A percentile compares a stretch with the other conserved stretches of the same genome.
These are phyloP conservation scores for Albizia julibrissin DNA, from an alignment of 306 rosid genomes.

Conservation along the genomic window DNA sequence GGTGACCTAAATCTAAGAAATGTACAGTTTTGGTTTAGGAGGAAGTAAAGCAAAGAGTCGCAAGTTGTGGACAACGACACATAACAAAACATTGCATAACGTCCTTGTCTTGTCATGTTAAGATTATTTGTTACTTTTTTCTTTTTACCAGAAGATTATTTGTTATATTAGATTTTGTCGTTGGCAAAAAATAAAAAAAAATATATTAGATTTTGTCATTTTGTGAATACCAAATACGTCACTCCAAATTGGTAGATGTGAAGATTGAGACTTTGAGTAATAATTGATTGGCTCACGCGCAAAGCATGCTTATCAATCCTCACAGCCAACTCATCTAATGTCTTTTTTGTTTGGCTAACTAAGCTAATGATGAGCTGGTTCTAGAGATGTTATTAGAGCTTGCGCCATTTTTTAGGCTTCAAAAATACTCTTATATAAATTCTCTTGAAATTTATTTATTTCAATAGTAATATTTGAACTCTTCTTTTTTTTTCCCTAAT, in stretches of 20 bases:
- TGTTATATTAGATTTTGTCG: too few relatives aligned
- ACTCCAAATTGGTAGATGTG: conserved; percentile 23
- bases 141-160: too few relatives aligned
- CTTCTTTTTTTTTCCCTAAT: too few relatives aligned
- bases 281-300: conserved; percentile 37
- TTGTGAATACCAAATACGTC: conserved; percentile 29
- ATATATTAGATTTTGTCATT: background rate
- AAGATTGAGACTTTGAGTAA: background rate
- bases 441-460: background rate
- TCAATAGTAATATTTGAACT: background rate
- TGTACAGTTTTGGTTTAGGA: background rate
- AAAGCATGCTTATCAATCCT: background rate
- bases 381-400: background rate
- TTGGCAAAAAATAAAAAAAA: too few relatives aligned
- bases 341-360: background rate
- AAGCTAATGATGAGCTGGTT: background rate
- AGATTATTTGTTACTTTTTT: background rate
- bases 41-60: background rate
- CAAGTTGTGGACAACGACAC: conserved; percentile 29
- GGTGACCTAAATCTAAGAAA: background rate
- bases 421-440: background rate
- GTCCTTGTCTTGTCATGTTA: conserved; percentile 25
- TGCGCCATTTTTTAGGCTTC: background rate
- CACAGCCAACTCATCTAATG: background rate
- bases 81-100: conserved; percentile 26